Base-by-base conservation (phyloP, 176 grass and related monocot species). In the Rhynchospora breviuscula region DNA sequence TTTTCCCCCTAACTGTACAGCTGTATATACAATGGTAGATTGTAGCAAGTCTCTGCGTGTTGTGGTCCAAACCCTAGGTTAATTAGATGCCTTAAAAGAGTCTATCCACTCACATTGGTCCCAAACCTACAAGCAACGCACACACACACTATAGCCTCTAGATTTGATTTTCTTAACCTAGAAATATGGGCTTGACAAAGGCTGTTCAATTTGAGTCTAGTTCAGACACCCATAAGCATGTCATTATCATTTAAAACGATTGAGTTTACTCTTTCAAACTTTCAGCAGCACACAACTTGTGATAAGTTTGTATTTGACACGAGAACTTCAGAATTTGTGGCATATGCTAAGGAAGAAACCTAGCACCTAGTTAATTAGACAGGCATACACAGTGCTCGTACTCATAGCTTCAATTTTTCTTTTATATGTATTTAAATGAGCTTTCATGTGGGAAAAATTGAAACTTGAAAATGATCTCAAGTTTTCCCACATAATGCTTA, bases 151-250 rank as follows among this genome's bases (percentile, higher is more conserved):
- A 14, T 72, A 23, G 68, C 68, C 8, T 49, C 44, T 72, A 13
- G 43, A n/a, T 49, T 72, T 49, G n/a, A 72, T 63, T 63, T 81
- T 44, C 33, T 63, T 63, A 64, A 63, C 79, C 54, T 81, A 61
- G 79, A 63, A 61, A 58, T 53, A 59, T 79, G 75, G 75, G 75
- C 19, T 79, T 59, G 25, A 79, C 33, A 79, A 79, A 79, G 22
- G 75, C 22, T 57, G 51, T 23, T 59, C 23, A 40, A 57, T 59
- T 59, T 79, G 23, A 59, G 12, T 79, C 13, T 11, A 53, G 17
- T 18, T 79, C 75, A 59, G 49, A 79, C 3, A 33, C 29, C 48
- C 51, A 79, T 14, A 56, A 31, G 23, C 57, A 79, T 59, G 14
- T 58, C 31, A 18, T 59, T 59, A 17, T 79, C 49, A 79, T 59